Base-by-base conservation (phyloP, 352 stramenopile species). In the Pythium brachiatum region DNA sequence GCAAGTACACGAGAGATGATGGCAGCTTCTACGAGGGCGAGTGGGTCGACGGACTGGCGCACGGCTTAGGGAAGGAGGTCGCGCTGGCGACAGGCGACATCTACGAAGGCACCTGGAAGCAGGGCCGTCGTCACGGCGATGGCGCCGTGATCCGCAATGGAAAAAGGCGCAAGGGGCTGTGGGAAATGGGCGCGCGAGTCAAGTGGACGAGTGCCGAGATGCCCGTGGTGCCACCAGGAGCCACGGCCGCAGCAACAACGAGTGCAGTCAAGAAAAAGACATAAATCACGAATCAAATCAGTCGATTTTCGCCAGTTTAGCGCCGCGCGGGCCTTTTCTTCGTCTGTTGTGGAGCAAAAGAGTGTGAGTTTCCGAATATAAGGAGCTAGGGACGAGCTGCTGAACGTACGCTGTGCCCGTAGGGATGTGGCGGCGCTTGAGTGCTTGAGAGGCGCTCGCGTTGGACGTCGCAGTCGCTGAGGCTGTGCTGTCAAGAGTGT, bases 141-240 rank as follows among this genome's bases (percentile, higher is more conserved):
- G 83, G 81, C 21, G 64, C 51, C 9, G 52, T 90, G 23, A 86
- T 72, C 5, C 68, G 70, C 41, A 70, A 78, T 26, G 77, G 81
- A 2, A 62, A 71, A 26, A 69, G 68, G 26, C 81, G 78, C 15
- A 70, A 71, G 7, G 83, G 81, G 0, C 47, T 83, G 25, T 92
- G 83, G 83, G 77, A 89, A 52, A 78, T 65, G 64, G 79, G 81
- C 4, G 67, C 74, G 18, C 79, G 79, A 15, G 55, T 79, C 27
- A 89, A 86, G 62, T 92, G 83, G 83, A 89, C 80, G 9, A 84
- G 74, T 15, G 76, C 79, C 32, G 79, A 90, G 29, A 47, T 82
- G 11, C 27, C 78, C 15, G 39, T 85, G n/a, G 34, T 11, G 3
- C 29, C 39, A 8, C 38, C 53, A 31, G 26, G 26, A 29, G 32